phyloP scores from a whole-genome alignment of 257 asterid genomes.

The Solanum verrucosum region DNA sequence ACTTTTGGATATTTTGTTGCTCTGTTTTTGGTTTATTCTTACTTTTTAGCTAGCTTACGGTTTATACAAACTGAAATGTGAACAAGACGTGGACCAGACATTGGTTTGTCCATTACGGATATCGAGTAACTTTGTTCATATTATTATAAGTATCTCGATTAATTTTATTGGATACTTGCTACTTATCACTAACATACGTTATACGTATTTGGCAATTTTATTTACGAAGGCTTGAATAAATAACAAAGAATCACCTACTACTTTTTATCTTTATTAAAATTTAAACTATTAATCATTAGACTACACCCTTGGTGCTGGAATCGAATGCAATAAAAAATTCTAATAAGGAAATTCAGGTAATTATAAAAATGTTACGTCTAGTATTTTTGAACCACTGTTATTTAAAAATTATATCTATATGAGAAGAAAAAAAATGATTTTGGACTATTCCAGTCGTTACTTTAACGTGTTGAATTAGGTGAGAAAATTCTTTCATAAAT shows the following conservation, averaged over 20 bases:
- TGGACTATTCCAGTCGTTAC: neutral
- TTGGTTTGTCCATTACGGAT: rapidly evolving
- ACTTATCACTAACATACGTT: too few relatives aligned
- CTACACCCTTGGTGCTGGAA: rapidly evolving
- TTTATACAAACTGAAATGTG: neutral
- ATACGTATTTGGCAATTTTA: rapidly evolving
- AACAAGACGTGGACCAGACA: neutral
- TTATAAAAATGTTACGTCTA: neutral
- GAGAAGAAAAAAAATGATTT: neutral
- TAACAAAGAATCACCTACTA: rapidly evolving
- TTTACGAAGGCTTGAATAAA: rapidly evolving
- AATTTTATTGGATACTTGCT: too few relatives aligned
- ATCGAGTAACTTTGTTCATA: neutral
- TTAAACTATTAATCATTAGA: neutral
- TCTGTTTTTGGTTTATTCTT: conserved; percentile 4
- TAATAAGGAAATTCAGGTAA: neutral
- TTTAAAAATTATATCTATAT: neutral
- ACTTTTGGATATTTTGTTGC: neutral
- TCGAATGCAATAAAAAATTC: neutral
- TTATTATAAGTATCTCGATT: too few relatives aligned
- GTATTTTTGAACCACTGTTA: neutral
- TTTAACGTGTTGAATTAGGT: neutral
- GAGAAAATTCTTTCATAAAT: neutral
- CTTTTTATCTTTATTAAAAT: neutral
- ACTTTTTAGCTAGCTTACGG: neutral